These are phyloP conservation scores for Boletus huronensis DNA, from an alignment of 768 basidiomycete genomes.

Conservation along the genomic window DNA sequence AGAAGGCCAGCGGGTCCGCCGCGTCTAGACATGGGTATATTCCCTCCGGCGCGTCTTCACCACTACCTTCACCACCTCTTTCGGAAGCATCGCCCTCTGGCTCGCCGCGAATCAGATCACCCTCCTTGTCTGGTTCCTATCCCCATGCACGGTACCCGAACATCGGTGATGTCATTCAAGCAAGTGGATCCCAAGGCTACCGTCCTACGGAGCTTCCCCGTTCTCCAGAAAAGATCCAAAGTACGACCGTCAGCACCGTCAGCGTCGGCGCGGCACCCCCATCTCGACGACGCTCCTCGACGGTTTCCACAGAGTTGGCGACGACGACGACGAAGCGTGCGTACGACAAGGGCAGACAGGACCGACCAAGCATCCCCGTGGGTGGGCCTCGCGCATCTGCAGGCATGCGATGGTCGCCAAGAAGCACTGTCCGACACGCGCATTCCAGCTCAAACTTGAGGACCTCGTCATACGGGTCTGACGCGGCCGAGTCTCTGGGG, in stretches of 20 bases:
- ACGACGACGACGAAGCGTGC: conserved; percentile 1
- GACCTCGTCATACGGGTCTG: conserved; percentile 10
- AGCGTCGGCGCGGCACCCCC: conserved; percentile 15
- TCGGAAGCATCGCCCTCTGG: conserved; percentile 26
- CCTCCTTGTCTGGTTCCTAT: conserved; percentile 7
- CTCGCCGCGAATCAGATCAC: conserved; percentile 20
- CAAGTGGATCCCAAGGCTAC: neutral
- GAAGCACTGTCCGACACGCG: conserved; percentile 16
- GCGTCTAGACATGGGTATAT: neutral
- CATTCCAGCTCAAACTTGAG: conserved; percentile 29
- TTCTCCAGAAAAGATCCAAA: conserved; percentile 7
- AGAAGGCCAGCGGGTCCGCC: neutral
- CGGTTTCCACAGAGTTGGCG: conserved; percentile 13
- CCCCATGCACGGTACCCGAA: conserved; percentile 16
- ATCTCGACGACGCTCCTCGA: conserved; percentile 27
- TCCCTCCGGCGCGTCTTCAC: neutral
- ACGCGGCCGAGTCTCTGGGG: conserved; percentile 3
- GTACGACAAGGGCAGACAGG: conserved; percentile 7
- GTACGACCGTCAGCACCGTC: conserved; percentile 23
- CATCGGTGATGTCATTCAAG: conserved; percentile 21
- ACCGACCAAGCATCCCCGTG: neutral
- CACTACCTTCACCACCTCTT: conserved; percentile 26
- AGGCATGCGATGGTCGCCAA: neutral
- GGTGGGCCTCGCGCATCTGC: neutral
- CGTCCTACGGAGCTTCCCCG: conserved; percentile 1